Evolutionary conservation across 2,329 filamentous ascomycete genomes (phyloP).

Genomic region (Teratosphaeriaceae sp.): DNA sequence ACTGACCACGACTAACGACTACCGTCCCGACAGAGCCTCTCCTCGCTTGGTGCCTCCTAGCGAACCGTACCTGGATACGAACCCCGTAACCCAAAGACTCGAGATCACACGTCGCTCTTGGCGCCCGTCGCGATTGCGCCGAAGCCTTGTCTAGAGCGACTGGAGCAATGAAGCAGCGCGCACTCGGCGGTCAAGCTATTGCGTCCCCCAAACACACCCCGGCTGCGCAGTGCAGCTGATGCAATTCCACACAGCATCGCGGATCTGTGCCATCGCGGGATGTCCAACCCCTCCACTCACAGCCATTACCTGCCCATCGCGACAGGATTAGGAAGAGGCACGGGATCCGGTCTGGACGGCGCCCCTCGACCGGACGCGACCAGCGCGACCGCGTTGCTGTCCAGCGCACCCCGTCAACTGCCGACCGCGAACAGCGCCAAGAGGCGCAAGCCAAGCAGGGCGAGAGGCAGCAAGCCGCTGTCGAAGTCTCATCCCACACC

Average conservation of each 20-base stretch:
- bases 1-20: no score
- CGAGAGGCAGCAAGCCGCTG: slow-evolving; percentile 35
- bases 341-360: slow-evolving; percentile 3
- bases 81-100: not conserved
- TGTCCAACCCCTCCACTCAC: not conserved
- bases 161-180: not conserved
- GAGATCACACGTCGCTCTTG: not conserved
- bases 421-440: slow-evolving; percentile 1
- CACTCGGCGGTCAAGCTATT: not conserved
- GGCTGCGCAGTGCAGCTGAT: not conserved
- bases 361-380: not conserved
- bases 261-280: not conserved
- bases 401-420: not conserved
- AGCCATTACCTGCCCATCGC: not conserved
- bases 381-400: not conserved
- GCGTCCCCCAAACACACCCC: not conserved
- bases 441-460: slow-evolving; percentile 21
- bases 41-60: no score
- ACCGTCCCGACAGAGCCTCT: no score
- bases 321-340: slow-evolving; percentile 1
- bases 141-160: not conserved
- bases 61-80: no score
- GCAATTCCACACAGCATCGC: not conserved
- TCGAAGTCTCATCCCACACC: slow-evolving; percentile 39
- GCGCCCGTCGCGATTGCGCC: not conserved